These are phyloP conservation scores for Cudoniella acicularis DNA, from an alignment of 495 filamentous ascomycete genomes.

Conservation along the genomic window DNA sequence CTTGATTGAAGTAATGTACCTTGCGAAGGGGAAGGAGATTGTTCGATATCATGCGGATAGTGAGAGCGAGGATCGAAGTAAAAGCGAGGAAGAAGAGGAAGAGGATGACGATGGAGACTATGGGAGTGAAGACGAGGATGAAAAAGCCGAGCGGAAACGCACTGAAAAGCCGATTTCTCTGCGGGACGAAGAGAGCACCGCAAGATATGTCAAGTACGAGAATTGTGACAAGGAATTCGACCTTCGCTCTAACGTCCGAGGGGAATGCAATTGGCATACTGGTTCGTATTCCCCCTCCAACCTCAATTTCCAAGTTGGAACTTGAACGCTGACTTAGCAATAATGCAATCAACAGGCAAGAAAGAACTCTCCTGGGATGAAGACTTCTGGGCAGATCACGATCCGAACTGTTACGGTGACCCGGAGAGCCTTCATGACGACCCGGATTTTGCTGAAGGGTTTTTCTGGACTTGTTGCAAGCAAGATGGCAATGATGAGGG, in stretches of 20 bases:
- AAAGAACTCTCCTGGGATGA: no score
- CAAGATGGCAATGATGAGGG: no score
- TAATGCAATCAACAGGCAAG: no score
- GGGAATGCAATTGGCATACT: slow-evolving; percentile 24
- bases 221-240: slow-evolving; percentile 26
- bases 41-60: slow-evolving; percentile 8
- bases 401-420: no score
- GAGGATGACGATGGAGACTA: slow-evolving; percentile 31
- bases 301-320: no score
- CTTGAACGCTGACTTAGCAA: no score
- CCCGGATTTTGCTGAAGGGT: no score
- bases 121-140: background rate
- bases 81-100: slow-evolving; percentile 7
- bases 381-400: no score
- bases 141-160: background rate
- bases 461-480: no score
- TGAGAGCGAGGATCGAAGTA: background rate
- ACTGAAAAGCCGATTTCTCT: slow-evolving; percentile 9
- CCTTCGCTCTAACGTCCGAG: slow-evolving; percentile 11
- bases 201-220: slow-evolving; percentile 17
- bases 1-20: background rate
- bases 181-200: slow-evolving; percentile 14
- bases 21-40: background rate
- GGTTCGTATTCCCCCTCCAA: slow-evolving; percentile 19
- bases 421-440: no score